Evolutionary conservation across 257 asterid genomes (phyloP), one percentile per base, ranked within the genome.

Genomic region (Penstemon barbatus): DNA sequence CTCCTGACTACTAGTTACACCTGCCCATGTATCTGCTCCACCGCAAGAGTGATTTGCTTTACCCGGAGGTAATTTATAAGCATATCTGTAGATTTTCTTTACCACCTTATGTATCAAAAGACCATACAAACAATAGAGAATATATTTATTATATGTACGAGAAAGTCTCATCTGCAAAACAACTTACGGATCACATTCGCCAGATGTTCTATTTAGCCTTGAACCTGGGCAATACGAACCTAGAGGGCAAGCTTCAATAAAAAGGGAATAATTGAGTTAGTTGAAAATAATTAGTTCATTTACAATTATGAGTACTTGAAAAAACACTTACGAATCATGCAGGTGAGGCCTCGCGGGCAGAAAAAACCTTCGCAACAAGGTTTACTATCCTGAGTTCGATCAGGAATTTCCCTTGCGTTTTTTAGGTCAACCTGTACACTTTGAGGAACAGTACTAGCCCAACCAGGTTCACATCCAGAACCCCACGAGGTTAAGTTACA

Each of bases 381-480:
- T 69, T 83, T 85, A 56, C 92, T 71, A 55, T 82, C 87, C 57
- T 9, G 71, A 53, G 80, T 75, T 61, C 99, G 81, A 54, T 81
- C 82, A 8, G 99, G 99, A 49, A 91, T 74, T 45, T 75, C 82
- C 57, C 71, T 76, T 41, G 89, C 60, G 67, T 91, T 86, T 73
- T 82, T 89, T 68, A 94, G 83, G 85, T 94, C 96, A 44, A 84
- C 89, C 74, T 86, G 91, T 75, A 63, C 58, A 73, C 74, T 69
- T 61, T 73, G 38, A 71, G 83, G 79, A 68, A 84, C 83, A 55
- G 88, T 77, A 79, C 95, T 76, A 58, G 96, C 85, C 99, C 99
- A 93, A 53, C 99, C 99, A n/a, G 99, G 99, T 86, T 93, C 99
- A 84, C 99, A 93, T 59, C 99, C 96, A 8, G 89, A 61, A 71